Base-by-base conservation (phyloP, 257 asterid species). In the Galeopsis tetrahit region DNA sequence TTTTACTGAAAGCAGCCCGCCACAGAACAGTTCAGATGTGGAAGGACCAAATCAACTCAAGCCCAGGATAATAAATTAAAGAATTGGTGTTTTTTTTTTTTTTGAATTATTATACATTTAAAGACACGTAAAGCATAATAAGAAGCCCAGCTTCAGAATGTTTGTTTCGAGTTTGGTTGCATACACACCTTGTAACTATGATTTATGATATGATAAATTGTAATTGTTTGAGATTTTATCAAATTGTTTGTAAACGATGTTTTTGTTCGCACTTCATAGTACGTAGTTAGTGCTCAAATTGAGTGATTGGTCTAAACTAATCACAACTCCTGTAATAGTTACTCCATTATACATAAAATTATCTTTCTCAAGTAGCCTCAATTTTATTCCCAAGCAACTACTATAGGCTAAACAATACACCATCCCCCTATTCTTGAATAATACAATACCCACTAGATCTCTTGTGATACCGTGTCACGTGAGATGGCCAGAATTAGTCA, bases 1-100 rank as follows among this genome's bases (percentile, higher is more conserved):
- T 87, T 87, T 85, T 72, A 76, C 65, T 62, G 73, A 75, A 83
- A 86, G 96, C 94, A 88, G 96, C 96, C 96, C 96, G 93, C 96
- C 87, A 40, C 8, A 15, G 34, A 63, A 63, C 3, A 21, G 17
- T 42, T 21, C 38, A 40, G 34, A 63, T 63, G 68, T 31, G 48
- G 52, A 39, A 15, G 52, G 52, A 28, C 35, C 68, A 8, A 15
- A 0, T 63, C 2, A 1, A 14, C 68, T 11, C 70, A 56, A 71
- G 84, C 76, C 76, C 75, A 46, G 49, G 66, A 56, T 33, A 7
- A 28, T 52, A 32, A 63, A 49, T 14, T 4, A 28, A 32, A 51
- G 38, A 42, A 43, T 46, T 77, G 49, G 46, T 17, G 35, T 10
- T 58, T 63, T 55, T 2, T 3, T 34, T 38, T 13, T 55, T 55